Evolutionary conservation across 2,329 filamentous ascomycete genomes (phyloP).

Genomic region (Fusarium sp.): DNA sequence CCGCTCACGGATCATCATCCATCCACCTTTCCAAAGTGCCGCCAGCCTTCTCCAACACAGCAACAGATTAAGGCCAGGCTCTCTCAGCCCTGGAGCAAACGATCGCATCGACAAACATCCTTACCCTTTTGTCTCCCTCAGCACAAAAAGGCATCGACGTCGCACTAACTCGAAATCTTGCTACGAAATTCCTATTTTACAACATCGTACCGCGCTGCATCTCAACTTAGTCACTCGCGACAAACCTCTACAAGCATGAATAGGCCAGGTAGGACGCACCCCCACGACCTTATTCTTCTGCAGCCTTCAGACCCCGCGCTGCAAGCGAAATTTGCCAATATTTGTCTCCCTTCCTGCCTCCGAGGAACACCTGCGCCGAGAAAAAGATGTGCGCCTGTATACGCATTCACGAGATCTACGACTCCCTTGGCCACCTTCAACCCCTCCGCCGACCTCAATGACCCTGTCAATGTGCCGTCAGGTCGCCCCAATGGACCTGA

Average conservation of each 20-base stretch:
- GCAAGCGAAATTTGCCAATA: slow-evolving; percentile 42
- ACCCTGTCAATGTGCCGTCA: slow-evolving; percentile 29
- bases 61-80: slow-evolving; percentile 38
- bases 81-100: slow-evolving; percentile 32
- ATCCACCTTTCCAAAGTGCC: slow-evolving; percentile 37
- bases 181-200: slow-evolving; percentile 30
- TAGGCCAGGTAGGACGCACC: slow-evolving; percentile 67
- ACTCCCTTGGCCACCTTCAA: slow-evolving; percentile 28
- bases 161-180: slow-evolving; percentile 33
- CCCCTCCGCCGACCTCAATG: slow-evolving; percentile 34
- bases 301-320: slow-evolving; percentile 45
- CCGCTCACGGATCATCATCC: slow-evolving; percentile 48
- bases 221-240: slow-evolving; percentile 40
- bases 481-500: slow-evolving; percentile 35
- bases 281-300: slow-evolving; percentile 45
- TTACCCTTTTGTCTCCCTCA: slow-evolving; percentile 42
- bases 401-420: slow-evolving; percentile 26
- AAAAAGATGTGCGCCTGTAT: slow-evolving; percentile 33
- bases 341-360: slow-evolving; percentile 30
- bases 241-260: slow-evolving; percentile 62
- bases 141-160: slow-evolving; percentile 41
- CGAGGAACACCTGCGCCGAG: slow-evolving; percentile 16
- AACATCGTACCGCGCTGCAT: slow-evolving; percentile 20
- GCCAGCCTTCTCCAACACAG: slow-evolving; percentile 48
- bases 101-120: slow-evolving; percentile 40